Conservation (phyloP, 2,329 filamentous ascomycete species). For the Aspergillus quadrilineatus region DNA sequence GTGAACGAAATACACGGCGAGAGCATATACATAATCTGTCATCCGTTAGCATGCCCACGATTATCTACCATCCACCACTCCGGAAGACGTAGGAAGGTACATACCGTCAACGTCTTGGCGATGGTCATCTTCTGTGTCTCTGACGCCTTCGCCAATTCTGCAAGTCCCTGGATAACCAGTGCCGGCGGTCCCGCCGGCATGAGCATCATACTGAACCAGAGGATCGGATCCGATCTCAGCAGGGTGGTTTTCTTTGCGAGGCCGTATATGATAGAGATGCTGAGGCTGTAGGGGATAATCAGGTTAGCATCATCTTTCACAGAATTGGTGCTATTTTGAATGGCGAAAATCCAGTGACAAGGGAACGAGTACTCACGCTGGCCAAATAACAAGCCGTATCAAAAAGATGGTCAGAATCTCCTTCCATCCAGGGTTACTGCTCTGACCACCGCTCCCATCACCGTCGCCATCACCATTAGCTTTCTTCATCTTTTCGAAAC, state of each 20-base stretch:
- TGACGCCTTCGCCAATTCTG: constrained; percentile 47
- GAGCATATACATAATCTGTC: constrained; percentile 32
- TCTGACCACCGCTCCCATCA: constrained; percentile 13
- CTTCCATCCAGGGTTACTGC: constrained; percentile 30
- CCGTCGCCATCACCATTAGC: not conserved
- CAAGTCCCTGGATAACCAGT: constrained; percentile 53
- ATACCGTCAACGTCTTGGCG: constrained; percentile 52
- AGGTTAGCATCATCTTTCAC: not conserved
- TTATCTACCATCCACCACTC: not conserved
- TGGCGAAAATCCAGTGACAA: too few relatives aligned
- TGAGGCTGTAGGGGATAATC: constrained; percentile 31
- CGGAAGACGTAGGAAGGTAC: constrained; percentile 24
- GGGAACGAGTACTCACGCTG: constrained; percentile 35
- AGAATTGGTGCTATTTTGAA: too few relatives aligned
- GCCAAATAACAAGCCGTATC: constrained; percentile 63
- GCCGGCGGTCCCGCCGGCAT: constrained; percentile 58
- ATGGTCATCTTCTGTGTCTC: constrained; percentile 54
- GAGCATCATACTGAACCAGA: constrained; percentile 66
- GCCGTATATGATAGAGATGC: constrained; percentile 56
- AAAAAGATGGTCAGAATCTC: constrained; percentile 50
- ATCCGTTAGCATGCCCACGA: constrained; percentile 1
- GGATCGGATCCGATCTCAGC: constrained; percentile 58
- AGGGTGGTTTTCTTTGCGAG: constrained; percentile 55
- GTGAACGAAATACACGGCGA: constrained; percentile 33
- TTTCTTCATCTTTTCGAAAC: constrained; percentile 49